Evolutionary conservation across 768 basidiomycete genomes (phyloP).

Genomic region (Phaffia australis): DNA sequence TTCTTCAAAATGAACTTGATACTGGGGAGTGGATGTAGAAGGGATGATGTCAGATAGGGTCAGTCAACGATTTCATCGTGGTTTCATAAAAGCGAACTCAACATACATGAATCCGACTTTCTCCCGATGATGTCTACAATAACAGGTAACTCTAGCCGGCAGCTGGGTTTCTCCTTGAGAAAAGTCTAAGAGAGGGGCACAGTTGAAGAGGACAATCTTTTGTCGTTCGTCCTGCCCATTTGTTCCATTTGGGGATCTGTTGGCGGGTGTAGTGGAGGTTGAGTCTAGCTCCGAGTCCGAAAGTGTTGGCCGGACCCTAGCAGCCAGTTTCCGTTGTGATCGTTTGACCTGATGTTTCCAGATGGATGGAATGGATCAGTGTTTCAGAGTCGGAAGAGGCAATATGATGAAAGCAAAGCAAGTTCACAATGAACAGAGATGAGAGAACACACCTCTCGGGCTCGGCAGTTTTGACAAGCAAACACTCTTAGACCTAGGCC

Average conservation of each 20-base stretch:
- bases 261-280: neutral
- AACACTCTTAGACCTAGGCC: slow-evolving; percentile 42
- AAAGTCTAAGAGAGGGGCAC: slow-evolving; percentile 78
- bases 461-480: slow-evolving; percentile 78
- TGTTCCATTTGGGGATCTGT: slow-evolving; percentile 34
- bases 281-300: slow-evolving; percentile 27
- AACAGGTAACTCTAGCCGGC: slow-evolving; percentile 94
- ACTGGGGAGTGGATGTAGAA: slow-evolving; percentile 37
- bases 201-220: slow-evolving; percentile 87
- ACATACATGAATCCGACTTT: slow-evolving; percentile 66
- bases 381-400: neutral
- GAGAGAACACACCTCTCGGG: slow-evolving; percentile 57
- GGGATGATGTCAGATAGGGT: neutral
- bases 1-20: slow-evolving; percentile 80
- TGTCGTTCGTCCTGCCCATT: slow-evolving; percentile 39
- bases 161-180: slow-evolving; percentile 72
- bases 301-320: slow-evolving; percentile 55
- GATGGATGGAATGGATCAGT: neutral
- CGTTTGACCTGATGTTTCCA: slow-evolving; percentile 46
- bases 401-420: neutral
- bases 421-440: slow-evolving; percentile 43
- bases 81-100: neutral
- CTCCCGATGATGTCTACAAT: slow-evolving; percentile 96
- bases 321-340: slow-evolving; percentile 75
- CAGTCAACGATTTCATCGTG: neutral